Evolutionary conservation across 768 basidiomycete species (phyloP), one percentile per base, ranked within the genome.

Genomic region (Pulveroboletus sp.): DNA sequence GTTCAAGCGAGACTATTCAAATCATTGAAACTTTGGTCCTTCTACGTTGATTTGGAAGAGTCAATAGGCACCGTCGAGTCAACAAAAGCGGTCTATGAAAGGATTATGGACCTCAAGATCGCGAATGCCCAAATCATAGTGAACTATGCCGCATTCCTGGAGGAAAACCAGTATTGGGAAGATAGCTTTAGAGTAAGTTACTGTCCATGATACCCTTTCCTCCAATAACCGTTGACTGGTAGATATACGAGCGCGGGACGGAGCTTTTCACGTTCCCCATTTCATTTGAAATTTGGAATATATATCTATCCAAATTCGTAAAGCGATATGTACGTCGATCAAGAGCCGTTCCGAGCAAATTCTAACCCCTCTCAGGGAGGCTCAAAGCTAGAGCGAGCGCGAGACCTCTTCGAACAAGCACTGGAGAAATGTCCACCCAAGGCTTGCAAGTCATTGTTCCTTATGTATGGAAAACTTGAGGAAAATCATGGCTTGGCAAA

Each of bases 241-340:
- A 89, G 88, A 87, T 95, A 22, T 99, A 97, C 65, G 96, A 98
- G 66, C 85, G 94, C 22, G 96, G 96, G 40, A 92, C 95, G 10
- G 95, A 98, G 56, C 73, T 98, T 26, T 98, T 98, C 75, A 95
- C 94, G 9, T 98, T 91, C 77, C 96, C 96, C 0, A 84, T 98
- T 53, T 94, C 93, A 4, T 98, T 97, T 68, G 96, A 99, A 70
- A 85, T 99, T 55, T 98, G 96, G 95, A 98, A 99, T 67, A 96
- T 96, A 45, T 99, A 98, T 68, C 72, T 99, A 17, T 86, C 91
- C 37, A 98, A 98, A 70, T 99, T 99, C 66, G 81, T 94, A 51
- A 93, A 92, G 69, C 89, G 96, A 71, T 97, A 94, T 70, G 92
- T 94, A 59, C 64, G 88, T 77, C 6, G 38, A 38, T 19, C 51